Base-by-base conservation (phyloP, 179 eudicot genomes). In the Heliamphora pulchella region DNA sequence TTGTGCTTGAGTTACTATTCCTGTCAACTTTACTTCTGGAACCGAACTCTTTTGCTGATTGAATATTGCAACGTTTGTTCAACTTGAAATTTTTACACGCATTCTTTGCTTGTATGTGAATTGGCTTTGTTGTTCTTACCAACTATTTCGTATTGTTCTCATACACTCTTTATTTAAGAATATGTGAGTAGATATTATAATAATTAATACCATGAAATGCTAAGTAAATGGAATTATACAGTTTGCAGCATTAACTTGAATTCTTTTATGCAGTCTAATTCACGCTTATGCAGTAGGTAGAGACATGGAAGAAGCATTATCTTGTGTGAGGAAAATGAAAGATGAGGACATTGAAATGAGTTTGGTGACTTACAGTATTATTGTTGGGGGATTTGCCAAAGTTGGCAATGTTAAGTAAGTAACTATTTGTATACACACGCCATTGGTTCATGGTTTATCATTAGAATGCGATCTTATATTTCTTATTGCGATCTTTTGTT, bases 221-320 rank as follows among this genome's bases (percentile, higher is more conserved):
- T 43, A 8, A 65, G 14, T 59, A 44, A 57, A 5, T 54, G 43
- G 77, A 39, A 74, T 4, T 5, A 9, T 73, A 62, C 43, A 20
- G 41, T 82, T 57, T 75, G 47, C 69, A 47, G 62, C 54, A 59
- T 74, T 82, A 62, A 83, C 65, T 68, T 1, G 51, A 59, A 9
- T 66, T 79, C 80, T 80, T 78, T 82, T 70, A 75, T 89, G 92
- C 97, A 94, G 97, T 91, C 91, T 95, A 65, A 89, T 95, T 79
- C 97, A 95, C 86, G 98, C 98, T 80, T 95, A 93, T 85, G 84
- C 94, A 76, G 92, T 95, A 46, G 97, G 91, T 74, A 93, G 92
- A 91, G 98, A 95, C 87, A 95, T 95, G 98, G 97, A 91, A 74
- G 98, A 95, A 86, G 98, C 97, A 46, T 81, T 95, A 55, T 83